Percentiles rank a stretch among this genome's conserved stretches.
phyloP scores from a whole-genome alignment of 345 rosid genomes.

The Sisymbrium altissimum region DNA sequence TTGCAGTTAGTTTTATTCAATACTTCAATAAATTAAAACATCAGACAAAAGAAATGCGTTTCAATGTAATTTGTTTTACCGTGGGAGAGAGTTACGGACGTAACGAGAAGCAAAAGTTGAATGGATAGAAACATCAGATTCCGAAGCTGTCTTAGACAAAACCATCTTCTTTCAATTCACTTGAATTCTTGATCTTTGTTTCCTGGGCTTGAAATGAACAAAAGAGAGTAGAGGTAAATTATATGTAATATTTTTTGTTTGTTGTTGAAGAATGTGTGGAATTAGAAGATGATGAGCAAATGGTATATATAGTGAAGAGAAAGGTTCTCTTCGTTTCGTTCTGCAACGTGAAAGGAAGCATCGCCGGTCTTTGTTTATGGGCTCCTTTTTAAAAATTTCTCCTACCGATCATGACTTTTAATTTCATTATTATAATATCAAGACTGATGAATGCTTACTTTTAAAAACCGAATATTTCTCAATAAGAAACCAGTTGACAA shows the following conservation, averaged over 20 bases:
- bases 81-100: constrained; percentile 70
- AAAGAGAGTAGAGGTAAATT: background rate
- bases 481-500: background rate
- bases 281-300: constrained; percentile 9
- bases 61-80: constrained; percentile 30
- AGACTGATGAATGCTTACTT: background rate
- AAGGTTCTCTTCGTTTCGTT: background rate
- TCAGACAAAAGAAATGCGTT: background rate
- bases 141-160: constrained; percentile 57
- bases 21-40: background rate
- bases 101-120: constrained; percentile 89
- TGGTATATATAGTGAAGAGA: constrained; percentile 29
- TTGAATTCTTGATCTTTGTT: background rate
- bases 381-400: constrained; percentile 5
- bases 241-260: constrained; percentile 5
- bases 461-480: background rate
- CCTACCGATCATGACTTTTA: constrained; percentile 9
- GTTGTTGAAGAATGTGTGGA: constrained; percentile 14
- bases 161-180: constrained; percentile 44
- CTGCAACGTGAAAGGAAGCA: constrained; percentile 31
- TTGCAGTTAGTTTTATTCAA: background rate
- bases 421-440: background rate
- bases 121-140: constrained; percentile 71
- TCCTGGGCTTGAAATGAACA: background rate
- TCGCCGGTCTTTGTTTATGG: constrained; percentile 27